Conservation (phyloP, 805 yeast genomes). For the Isabelozyma heimii region DNA sequence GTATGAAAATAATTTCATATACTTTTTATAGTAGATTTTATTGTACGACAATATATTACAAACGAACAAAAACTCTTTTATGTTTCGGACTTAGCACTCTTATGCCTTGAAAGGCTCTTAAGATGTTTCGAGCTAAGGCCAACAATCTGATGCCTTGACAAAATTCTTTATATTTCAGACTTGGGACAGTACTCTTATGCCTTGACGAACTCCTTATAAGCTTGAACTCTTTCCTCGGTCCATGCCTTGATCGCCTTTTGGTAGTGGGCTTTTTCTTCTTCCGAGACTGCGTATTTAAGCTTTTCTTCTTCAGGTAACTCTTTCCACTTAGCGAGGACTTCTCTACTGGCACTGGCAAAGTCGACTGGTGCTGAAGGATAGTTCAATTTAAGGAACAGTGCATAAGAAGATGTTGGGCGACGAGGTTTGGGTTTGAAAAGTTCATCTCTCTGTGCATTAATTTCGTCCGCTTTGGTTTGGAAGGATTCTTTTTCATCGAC, state of each 20-base stretch:
- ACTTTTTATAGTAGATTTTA: not conserved
- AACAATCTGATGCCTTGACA: too few species aligned
- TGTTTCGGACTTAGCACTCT: not conserved
- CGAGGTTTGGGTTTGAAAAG: constrained; percentile 33
- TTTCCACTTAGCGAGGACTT: constrained; percentile 28
- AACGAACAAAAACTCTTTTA: not conserved
- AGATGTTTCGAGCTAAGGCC: too few species aligned
- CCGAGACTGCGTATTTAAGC: constrained; percentile 16
- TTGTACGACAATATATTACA: not conserved
- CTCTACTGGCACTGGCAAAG: constrained; percentile 22
- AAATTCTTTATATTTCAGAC: too few species aligned
- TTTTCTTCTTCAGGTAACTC: constrained; percentile 26
- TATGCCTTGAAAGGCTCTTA: too few species aligned
- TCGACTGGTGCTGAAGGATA: constrained; percentile 19
- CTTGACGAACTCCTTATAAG: constrained; percentile 8
- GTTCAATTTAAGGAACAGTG: constrained; percentile 26
- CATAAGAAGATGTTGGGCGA: constrained; percentile 27
- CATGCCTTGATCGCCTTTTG: constrained; percentile 22
- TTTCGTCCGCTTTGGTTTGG: constrained; percentile 21
- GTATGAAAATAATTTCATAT: not conserved
- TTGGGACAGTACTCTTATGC: too few species aligned
- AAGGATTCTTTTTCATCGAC: constrained; percentile 25
- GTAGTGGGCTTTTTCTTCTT: constrained; percentile 17
- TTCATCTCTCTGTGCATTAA: constrained; percentile 21
- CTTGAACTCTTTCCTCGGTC: constrained; percentile 26